Conservation (phyloP, 1,139 yeast species). For the Kurtzmaniella quercitrusa region DNA sequence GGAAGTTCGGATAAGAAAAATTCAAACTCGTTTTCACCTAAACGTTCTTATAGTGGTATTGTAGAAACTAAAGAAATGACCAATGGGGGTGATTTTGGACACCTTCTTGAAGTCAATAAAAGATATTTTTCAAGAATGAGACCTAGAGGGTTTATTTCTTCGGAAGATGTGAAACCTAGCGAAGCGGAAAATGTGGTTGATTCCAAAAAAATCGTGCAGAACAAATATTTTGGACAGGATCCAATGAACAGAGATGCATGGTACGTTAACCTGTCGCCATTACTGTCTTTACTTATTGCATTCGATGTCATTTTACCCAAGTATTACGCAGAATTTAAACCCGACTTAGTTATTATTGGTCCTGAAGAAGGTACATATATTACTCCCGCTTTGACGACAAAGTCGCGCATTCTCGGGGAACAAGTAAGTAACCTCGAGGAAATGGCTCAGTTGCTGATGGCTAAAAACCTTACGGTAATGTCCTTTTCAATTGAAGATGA, state of each 20-base stretch:
- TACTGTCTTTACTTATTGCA: constrained; percentile 27
- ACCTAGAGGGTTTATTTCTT: constrained; percentile 12
- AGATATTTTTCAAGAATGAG: background rate
- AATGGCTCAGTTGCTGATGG: constrained; percentile 19
- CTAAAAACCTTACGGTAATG: constrained; percentile 25
- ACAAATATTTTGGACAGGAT: constrained; percentile 27
- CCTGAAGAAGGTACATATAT: constrained; percentile 31
- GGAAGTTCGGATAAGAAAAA: background rate
- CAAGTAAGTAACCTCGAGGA: constrained; percentile 8
- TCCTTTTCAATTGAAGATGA: constrained; percentile 24
- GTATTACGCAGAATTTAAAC: constrained; percentile 23
- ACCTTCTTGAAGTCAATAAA: constrained; percentile 17
- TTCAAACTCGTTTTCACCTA: background rate
- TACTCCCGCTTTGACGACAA: constrained; percentile 9
- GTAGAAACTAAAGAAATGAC: background rate
- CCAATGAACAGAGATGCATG: constrained; percentile 32
- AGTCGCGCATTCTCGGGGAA: constrained; percentile 10
- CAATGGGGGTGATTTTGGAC: constrained; percentile 36
- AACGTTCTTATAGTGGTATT: background rate
- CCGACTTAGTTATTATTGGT: constrained; percentile 39
- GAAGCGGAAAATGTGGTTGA: constrained; percentile 2
- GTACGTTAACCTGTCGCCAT: constrained; percentile 35
- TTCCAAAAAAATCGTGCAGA: constrained; percentile 3
- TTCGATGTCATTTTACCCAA: constrained; percentile 30
- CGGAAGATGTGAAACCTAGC: constrained; percentile 5